phyloP scores from a whole-genome alignment of 176 grass and related monocot genomes.

The Ensete glaucum region DNA sequence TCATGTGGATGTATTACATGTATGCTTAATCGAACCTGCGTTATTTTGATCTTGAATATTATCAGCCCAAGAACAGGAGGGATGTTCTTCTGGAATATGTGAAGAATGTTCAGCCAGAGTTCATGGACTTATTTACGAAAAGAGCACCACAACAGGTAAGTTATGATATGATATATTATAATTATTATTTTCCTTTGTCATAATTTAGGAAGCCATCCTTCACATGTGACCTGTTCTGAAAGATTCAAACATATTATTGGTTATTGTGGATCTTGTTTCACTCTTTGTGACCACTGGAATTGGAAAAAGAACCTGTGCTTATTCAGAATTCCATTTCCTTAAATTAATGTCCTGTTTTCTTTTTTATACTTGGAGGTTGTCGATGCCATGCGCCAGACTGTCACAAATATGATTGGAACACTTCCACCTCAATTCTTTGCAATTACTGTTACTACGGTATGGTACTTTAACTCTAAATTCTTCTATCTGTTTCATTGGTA shows the following conservation, averaged over 20 bases:
- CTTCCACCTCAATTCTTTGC: slow-evolving; percentile 87
- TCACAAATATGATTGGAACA: slow-evolving; percentile 93
- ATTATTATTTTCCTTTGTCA: neutral
- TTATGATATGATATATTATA: neutral
- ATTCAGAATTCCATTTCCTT: neutral
- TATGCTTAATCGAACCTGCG: neutral
- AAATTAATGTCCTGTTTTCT: neutral
- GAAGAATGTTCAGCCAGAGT: slow-evolving; percentile 84
- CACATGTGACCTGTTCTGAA: neutral
- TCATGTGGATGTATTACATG: neutral
- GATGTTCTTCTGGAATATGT: slow-evolving; percentile 84
- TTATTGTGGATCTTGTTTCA: neutral
- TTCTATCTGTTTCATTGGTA: neutral
- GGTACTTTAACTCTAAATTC: slow-evolving; percentile 9
- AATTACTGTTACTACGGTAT: slow-evolving; percentile 85
- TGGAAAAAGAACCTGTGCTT: neutral
- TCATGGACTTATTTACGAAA: slow-evolving; percentile 90
- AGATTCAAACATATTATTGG: neutral
- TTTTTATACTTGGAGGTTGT: slow-evolving; percentile 51
- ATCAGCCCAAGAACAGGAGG: slow-evolving; percentile 65
- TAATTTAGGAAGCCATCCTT: neutral
- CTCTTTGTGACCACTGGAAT: neutral
- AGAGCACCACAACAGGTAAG: slow-evolving; percentile 71
- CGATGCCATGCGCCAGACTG: slow-evolving; percentile 97
- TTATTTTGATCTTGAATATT: slow-evolving; percentile 23